A percentile compares a stretch with the other conserved stretches of the same genome.
Conservation (phyloP, 129 eudicot species). For the Helianthus tuberosus region DNA sequence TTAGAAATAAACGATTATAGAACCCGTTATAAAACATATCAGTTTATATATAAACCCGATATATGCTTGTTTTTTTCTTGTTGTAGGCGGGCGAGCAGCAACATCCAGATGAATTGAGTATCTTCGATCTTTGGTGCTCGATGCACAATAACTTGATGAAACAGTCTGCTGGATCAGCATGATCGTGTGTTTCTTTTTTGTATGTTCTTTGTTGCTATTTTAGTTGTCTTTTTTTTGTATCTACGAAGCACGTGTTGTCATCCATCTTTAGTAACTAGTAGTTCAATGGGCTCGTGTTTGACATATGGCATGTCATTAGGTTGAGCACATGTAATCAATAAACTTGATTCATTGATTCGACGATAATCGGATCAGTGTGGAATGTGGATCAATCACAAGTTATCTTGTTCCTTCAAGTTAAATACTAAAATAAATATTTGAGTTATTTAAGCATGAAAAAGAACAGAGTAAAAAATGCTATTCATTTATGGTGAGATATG, state of each 20-base stretch:
- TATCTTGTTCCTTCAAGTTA: background rate
- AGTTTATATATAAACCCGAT: no score
- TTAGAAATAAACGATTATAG: no score
- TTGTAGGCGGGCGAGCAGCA: constrained; percentile 37
- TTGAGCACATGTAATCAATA: background rate
- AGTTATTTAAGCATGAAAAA: background rate
- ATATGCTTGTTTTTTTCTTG: background rate
- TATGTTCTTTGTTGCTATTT: constrained; percentile 18
- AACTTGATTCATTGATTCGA: background rate
- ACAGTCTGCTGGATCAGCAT: constrained; percentile 11
- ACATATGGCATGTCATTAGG: background rate
- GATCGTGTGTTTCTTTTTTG: constrained; percentile 19
- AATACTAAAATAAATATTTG: background rate
- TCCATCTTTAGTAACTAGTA: constrained; percentile 3
- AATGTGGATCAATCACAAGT: background rate
- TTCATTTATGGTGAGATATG: background rate
- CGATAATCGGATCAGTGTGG: background rate
- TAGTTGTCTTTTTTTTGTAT: constrained; percentile 20
- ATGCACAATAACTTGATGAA: constrained; percentile 19
- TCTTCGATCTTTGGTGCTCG: constrained; percentile 2
- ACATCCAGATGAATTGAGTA: constrained; percentile 26
- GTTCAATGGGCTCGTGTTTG: constrained; percentile 19
- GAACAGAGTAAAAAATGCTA: background rate
- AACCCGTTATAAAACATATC: no score
- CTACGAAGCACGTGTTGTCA: constrained; percentile 15